Evolutionary conservation across 495 filamentous ascomycete species (phyloP), one percentile per base, ranked within the genome.

Genomic region (Sphaerosporella brunnea): DNA sequence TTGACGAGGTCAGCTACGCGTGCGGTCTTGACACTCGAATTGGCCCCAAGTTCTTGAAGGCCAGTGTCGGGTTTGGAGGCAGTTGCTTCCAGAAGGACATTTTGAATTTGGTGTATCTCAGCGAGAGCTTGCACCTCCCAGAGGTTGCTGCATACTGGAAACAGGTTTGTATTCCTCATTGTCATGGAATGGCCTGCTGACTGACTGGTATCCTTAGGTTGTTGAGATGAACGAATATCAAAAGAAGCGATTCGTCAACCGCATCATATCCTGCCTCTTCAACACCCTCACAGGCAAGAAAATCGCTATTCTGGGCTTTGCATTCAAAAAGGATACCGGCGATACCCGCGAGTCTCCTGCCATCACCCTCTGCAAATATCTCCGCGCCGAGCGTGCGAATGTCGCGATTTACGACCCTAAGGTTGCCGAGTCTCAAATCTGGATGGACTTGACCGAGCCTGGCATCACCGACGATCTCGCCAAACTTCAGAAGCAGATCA

Each of bases 81-180:
- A 81, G 76, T 11, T 85, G 81, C 63, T 86, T 90, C 62, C 76
- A 79, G 57, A 90, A 90, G 60, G 83, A 90, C 52, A 75, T 87
- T 54, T 69, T 83, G 11, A 82, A 73, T 59, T 64, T 90, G 20
- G 73, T 77, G 4, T 87, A 87, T 57, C 65, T 88, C 10, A 76
- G 82, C 3, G 74, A 82, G 46, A 74, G 73, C 2, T 62, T 86
- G 23, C 71, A 77, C 30, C 65, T 90, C 15, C 69, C 72, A 2
- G 79, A 86, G 48, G 80, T 87, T 3, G 79, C 77, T 2, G 70
- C 77, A 32, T 88, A 90, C 55, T 90, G 84, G 83, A 62, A 66
- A 46, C 68, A 74, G 20, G 55, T 58, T 42, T 32, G 40, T 45
- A 11, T 3, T 4, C 13, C 28, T 32, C 28, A 32, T 32, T 32